A percentile compares a stretch with the other conserved stretches of the same genome.
Evolutionary conservation across 106 monocot genomes (phyloP).

Genomic region (Amphibolis antarctica): DNA sequence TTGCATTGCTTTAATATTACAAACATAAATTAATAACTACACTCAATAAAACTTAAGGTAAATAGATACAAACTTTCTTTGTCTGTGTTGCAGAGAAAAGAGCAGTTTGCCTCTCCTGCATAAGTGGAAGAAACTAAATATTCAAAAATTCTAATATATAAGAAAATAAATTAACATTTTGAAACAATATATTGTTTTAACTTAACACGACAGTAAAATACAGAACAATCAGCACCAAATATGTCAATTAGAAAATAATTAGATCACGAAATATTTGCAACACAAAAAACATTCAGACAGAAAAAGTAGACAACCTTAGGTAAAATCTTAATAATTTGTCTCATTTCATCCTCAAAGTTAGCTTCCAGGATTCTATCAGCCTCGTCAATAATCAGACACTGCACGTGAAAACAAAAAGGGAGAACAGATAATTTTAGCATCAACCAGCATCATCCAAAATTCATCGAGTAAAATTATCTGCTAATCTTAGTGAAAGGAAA

Average conservation of each 20-base stretch:
- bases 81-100: slow-evolving; percentile 93
- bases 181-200: neutral
- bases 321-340: slow-evolving; percentile 72
- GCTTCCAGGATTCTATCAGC: slow-evolving; percentile 80
- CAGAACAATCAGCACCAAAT: neutral
- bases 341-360: slow-evolving; percentile 96
- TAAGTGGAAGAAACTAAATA: slow-evolving; percentile 1
- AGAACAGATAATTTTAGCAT: neutral
- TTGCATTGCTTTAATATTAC: neutral
- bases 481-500: too few relatives aligned
- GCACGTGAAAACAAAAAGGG: neutral
- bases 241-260: neutral
- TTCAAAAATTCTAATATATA: neutral
- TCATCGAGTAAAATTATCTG: too few relatives aligned
- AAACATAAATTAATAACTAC: neutral
- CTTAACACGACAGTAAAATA: neutral
- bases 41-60: neutral
- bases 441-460: neutral
- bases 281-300: neutral
- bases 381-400: slow-evolving; percentile 94
- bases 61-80: slow-evolving; percentile 38
- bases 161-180: neutral
- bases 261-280: too few relatives aligned
- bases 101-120: slow-evolving; percentile 82
- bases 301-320: slow-evolving; percentile 44